Evolutionary conservation across 306 rosid species (phyloP).

Genomic region (Herpetospermum pedunculosum): DNA sequence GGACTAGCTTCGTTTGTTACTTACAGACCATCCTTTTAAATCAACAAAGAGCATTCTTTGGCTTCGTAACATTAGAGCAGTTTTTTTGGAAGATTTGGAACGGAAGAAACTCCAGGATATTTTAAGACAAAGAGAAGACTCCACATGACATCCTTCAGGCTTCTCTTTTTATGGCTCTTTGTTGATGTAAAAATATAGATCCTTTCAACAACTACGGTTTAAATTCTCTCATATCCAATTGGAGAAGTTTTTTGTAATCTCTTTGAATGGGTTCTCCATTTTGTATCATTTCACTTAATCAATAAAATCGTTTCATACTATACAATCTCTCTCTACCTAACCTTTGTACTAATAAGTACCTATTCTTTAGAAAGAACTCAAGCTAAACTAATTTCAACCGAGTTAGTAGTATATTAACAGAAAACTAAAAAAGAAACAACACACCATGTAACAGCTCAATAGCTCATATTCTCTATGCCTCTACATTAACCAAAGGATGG

Average conservation of each 20-base stretch:
- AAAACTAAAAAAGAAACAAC: neutral
- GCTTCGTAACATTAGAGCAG: neutral
- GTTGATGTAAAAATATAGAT: too few species aligned
- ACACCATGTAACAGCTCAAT: neutral
- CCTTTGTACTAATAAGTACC: neutral
- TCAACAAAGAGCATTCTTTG: neutral
- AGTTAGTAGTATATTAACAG: neutral
- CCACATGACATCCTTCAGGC: neutral
- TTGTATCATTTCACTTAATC: neutral
- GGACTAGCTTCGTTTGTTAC: too few species aligned
- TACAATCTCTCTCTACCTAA: neutral
- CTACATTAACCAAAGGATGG: neutral
- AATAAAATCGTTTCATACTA: neutral
- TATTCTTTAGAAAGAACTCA: neutral
- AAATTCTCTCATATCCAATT: neutral
- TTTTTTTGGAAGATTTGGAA: neutral
- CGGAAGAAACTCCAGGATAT: neutral
- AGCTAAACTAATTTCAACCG: neutral
- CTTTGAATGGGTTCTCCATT: neutral
- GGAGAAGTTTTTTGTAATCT: neutral
- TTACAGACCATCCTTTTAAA: neutral
- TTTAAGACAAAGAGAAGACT: neutral
- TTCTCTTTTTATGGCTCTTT: too few species aligned
- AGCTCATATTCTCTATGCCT: neutral
- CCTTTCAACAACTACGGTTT: too few species aligned